A percentile compares a stretch with the other conserved stretches of the same genome.
Evolutionary conservation across 1,139 yeast genomes (phyloP).

Genomic region (Arxiozyma telluris): DNA sequence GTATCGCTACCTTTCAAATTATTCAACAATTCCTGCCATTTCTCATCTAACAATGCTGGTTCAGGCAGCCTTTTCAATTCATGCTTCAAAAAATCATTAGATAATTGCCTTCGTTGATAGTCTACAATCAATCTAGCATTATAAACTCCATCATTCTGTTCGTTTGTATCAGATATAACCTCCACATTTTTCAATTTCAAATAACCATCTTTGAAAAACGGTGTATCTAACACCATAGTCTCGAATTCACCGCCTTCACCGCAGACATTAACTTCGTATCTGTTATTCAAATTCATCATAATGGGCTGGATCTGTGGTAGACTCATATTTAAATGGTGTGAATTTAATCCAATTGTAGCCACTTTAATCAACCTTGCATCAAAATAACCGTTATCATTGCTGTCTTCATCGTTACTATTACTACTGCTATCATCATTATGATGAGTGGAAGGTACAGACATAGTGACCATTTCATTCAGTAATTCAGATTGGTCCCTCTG

Average conservation of each 20-base stretch:
- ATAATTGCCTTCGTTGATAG: constrained; percentile 32
- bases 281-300: constrained; percentile 47
- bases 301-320: constrained; percentile 54
- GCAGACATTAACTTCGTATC: constrained; percentile 82
- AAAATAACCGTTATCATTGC: constrained; percentile 37
- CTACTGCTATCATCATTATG: not conserved
- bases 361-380: constrained; percentile 87
- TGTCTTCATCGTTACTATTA: not conserved
- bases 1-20: not conserved
- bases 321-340: constrained; percentile 57
- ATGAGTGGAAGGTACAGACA: constrained; percentile 14
- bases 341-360: constrained; percentile 78
- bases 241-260: constrained; percentile 99
- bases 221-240: constrained; percentile 82
- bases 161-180: not conserved
- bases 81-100: constrained; percentile 13
- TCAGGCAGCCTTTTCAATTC: constrained; percentile 29
- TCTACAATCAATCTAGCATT: constrained; percentile 42
- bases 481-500: constrained; percentile 72
- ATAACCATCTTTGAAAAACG: constrained; percentile 54
- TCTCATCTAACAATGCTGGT: constrained; percentile 44
- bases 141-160: constrained; percentile 47
- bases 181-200: constrained; percentile 38
- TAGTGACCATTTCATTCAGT: constrained; percentile 69
- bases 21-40: constrained; percentile 37